phyloP scores from a whole-genome alignment of 306 rosid species.

The Oxytropis ochrocephala region DNA sequence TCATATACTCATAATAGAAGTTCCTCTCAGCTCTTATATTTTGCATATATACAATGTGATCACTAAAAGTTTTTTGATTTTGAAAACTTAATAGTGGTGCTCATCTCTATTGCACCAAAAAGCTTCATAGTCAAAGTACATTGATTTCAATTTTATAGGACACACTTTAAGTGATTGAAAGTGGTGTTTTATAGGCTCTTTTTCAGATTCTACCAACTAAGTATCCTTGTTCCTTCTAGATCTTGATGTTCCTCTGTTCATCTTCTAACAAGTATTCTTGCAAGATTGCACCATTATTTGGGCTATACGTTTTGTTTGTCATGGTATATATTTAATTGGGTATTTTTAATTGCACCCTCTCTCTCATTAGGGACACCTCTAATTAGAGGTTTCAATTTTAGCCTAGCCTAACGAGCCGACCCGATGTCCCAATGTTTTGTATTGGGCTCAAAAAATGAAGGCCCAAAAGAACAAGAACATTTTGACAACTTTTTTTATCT shows the following conservation, averaged over 20 bases:
- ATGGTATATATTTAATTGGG: too few relatives aligned
- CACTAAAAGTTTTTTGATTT: background rate
- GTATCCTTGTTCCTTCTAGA: constrained; percentile 28
- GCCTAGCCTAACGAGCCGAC: too few relatives aligned
- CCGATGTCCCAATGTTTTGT: too few relatives aligned
- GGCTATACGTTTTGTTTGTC: background rate
- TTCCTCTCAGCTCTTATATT: background rate
- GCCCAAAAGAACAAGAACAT: too few relatives aligned
- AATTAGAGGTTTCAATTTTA: too few relatives aligned
- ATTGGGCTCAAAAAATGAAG: too few relatives aligned
- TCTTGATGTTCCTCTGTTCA: background rate
- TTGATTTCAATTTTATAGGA: constrained; percentile 18
- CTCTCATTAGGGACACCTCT: too few relatives aligned
- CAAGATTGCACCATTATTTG: background rate
- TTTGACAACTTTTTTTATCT: too few relatives aligned
- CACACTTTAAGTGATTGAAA: constrained; percentile 21
- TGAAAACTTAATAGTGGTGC: constrained; percentile 5
- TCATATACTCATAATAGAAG: background rate
- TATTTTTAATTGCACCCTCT: too few relatives aligned
- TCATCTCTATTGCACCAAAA: background rate
- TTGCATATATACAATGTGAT: background rate
- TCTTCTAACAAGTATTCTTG: background rate
- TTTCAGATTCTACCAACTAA: constrained; percentile 25
- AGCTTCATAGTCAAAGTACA: constrained; percentile 15
- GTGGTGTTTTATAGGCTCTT: background rate